A percentile compares a stretch with the other conserved stretches of the same genome.
Evolutionary conservation across 345 rosid genomes (phyloP).

Genomic region (Populus nigra): DNA sequence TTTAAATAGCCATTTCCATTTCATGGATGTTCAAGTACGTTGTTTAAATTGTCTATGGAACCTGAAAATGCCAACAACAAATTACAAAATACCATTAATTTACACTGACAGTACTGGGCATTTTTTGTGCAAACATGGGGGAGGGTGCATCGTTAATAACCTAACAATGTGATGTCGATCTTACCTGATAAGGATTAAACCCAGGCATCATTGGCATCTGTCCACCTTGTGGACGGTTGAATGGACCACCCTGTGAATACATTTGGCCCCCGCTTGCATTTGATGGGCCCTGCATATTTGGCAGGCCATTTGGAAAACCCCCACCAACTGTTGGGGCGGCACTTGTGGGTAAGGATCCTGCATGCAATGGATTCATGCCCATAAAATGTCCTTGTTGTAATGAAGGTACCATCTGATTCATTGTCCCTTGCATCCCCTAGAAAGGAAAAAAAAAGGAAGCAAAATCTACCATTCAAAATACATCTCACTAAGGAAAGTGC

Average conservation of each 20-base stretch:
- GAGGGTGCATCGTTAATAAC: background rate
- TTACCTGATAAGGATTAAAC: slow-evolving; percentile 82
- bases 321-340: slow-evolving; percentile 52
- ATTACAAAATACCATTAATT: background rate
- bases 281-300: slow-evolving; percentile 74
- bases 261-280: slow-evolving; percentile 52
- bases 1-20: background rate
- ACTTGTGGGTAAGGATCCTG: slow-evolving; percentile 48
- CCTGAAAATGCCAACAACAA: background rate
- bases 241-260: slow-evolving; percentile 74
- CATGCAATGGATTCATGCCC: slow-evolving; percentile 72
- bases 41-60: background rate
- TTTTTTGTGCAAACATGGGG: background rate
- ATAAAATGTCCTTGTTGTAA: slow-evolving; percentile 79
- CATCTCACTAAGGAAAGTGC: background rate
- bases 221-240: slow-evolving; percentile 70
- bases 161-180: background rate
- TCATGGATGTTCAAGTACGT: background rate
- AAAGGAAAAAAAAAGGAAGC: slow-evolving; percentile 5
- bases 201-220: slow-evolving; percentile 85
- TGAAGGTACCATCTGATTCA: slow-evolving; percentile 74
- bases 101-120: background rate
- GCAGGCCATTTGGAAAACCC: slow-evolving; percentile 60
- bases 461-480: background rate
- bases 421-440: slow-evolving; percentile 82